These are phyloP conservation scores for Monascus ruber DNA, from an alignment of 2,329 filamentous ascomycete genomes.

Conservation along the genomic window DNA sequence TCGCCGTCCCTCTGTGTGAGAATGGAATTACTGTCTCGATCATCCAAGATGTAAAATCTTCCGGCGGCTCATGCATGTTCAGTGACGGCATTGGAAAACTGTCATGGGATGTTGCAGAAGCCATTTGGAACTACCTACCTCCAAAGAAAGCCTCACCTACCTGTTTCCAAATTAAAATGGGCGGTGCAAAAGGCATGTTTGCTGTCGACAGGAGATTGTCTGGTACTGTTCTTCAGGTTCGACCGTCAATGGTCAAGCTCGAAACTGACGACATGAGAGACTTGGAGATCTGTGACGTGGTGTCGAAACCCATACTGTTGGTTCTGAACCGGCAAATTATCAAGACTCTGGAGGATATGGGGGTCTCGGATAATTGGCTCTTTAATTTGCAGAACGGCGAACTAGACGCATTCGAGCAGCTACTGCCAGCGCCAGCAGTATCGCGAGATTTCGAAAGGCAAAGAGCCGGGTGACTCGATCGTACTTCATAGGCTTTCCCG, in stretches of 20 bases:
- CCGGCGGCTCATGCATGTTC: conserved; percentile 46
- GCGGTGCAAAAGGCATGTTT: conserved; percentile 67
- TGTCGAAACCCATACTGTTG: conserved; percentile 54
- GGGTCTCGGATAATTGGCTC: conserved; percentile 49
- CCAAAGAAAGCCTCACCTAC: conserved; percentile 42
- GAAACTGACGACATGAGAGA: conserved; percentile 40
- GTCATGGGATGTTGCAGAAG: conserved; percentile 46
- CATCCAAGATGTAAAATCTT: conserved; percentile 19
- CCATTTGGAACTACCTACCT: conserved; percentile 47
- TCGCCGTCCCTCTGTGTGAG: conserved; percentile 40
- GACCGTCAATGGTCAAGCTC: conserved; percentile 74
- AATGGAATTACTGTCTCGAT: conserved; percentile 6
- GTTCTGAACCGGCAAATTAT: conserved; percentile 70
- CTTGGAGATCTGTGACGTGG: conserved; percentile 39
- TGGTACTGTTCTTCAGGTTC: conserved; percentile 50
- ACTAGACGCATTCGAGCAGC: conserved; percentile 48
- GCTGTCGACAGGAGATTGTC: conserved; percentile 52
- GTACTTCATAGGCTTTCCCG: conserved; percentile 52
- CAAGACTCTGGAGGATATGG: conserved; percentile 75
- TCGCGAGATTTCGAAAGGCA: conserved; percentile 54
- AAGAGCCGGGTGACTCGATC: conserved; percentile 50
- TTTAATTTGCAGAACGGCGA: conserved; percentile 52
- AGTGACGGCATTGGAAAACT: conserved; percentile 72
- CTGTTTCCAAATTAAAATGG: conserved; percentile 63
- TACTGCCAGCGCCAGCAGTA: conserved; percentile 48